These are phyloP conservation scores for Curvularia hawaiiensis DNA, from an alignment of 2,329 filamentous ascomycete species.

Conservation along the genomic window DNA sequence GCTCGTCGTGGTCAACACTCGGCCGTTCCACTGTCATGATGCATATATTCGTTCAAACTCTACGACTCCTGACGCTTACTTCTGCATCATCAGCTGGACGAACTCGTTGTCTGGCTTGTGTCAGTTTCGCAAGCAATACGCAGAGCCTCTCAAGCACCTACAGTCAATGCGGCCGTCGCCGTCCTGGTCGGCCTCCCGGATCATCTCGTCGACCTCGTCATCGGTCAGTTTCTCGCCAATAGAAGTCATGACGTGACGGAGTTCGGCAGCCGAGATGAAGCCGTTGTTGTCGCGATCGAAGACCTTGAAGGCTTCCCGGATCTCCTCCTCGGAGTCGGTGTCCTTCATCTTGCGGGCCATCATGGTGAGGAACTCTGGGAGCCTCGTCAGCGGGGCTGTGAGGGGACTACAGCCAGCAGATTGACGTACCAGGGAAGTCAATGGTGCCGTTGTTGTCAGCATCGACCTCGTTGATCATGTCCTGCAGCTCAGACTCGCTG, in stretches of 20 bases:
- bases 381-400: neutral
- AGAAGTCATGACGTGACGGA: conserved; percentile 67
- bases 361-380: conserved; percentile 67
- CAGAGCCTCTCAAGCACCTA: conserved; percentile 40
- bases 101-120: conserved; percentile 58
- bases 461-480: conserved; percentile 70
- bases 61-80: conserved; percentile 45
- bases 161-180: conserved; percentile 69
- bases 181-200: conserved; percentile 68
- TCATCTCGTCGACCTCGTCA: conserved; percentile 69
- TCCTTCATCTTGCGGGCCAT: conserved; percentile 68
- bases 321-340: conserved; percentile 67
- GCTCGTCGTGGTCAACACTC: conserved; percentile 36
- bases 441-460: conserved; percentile 69
- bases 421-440: conserved; percentile 62
- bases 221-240: conserved; percentile 68
- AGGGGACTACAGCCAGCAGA: neutral
- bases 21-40: conserved; percentile 37
- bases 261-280: conserved; percentile 67
- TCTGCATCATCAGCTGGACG: conserved; percentile 63
- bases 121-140: conserved; percentile 2
- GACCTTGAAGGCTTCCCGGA: conserved; percentile 68
- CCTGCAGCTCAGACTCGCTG: conserved; percentile 65
- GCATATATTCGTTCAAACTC: conserved; percentile 38
- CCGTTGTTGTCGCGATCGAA: conserved; percentile 70